Conservation (phyloP, 2,329 filamentous ascomycete species). For the Xylariaceae sp. region DNA sequence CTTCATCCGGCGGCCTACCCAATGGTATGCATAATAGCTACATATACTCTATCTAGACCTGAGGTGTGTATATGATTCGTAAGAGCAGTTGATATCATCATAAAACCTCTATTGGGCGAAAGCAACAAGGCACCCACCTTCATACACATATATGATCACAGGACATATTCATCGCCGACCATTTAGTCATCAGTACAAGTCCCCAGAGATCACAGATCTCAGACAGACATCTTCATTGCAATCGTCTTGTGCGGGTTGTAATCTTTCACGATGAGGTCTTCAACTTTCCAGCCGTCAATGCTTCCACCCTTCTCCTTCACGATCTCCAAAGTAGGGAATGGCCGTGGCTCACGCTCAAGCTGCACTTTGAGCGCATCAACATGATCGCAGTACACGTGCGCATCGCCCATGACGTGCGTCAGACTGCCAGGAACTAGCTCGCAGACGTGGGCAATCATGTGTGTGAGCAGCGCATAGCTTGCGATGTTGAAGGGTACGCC, state of each 20-base stretch:
- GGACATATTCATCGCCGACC: too few relatives aligned
- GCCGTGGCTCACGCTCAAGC: slow-evolving; percentile 76
- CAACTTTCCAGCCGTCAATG: slow-evolving; percentile 88
- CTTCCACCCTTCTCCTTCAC: slow-evolving; percentile 69
- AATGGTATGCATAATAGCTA: too few relatives aligned
- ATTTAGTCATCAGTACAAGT: background rate
- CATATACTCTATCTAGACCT: too few relatives aligned
- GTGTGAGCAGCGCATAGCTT: slow-evolving; percentile 88
- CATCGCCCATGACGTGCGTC: slow-evolving; percentile 96
- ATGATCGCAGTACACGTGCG: slow-evolving; percentile 95
- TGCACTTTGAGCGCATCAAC: slow-evolving; percentile 85
- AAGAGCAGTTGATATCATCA: too few relatives aligned
- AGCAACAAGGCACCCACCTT: background rate
- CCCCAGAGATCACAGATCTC: slow-evolving; percentile 5
- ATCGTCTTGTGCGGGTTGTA: slow-evolving; percentile 93
- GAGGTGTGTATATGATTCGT: too few relatives aligned
- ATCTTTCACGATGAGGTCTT: slow-evolving; percentile 85
- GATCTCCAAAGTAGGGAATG: slow-evolving; percentile 82
- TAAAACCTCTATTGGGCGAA: background rate
- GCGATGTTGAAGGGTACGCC: slow-evolving; percentile 99
- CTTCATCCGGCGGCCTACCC: too few relatives aligned
- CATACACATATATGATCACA: background rate
- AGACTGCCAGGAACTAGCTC: slow-evolving; percentile 84
- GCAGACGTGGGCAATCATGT: slow-evolving; percentile 91
- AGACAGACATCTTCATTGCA: slow-evolving; percentile 99